Base-by-base conservation (phyloP, 2,329 filamentous ascomycete species). In the Fusarium azukiicola region DNA sequence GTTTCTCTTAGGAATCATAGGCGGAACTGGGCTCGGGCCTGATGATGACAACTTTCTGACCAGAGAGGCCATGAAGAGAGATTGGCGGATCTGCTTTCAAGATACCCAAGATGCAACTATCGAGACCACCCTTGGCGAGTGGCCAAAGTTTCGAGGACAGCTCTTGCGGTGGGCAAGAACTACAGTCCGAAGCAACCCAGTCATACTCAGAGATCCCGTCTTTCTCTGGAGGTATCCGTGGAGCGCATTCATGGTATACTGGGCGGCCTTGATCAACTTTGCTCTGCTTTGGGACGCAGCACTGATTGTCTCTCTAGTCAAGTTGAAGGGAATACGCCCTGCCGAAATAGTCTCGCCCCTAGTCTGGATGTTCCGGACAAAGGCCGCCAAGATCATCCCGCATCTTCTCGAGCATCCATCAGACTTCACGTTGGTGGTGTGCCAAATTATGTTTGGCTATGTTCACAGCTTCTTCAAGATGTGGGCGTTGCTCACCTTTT, bases 1-100 rank as follows among this genome's bases (percentile, higher is more conserved):
- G 13, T 93, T 91, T 86, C 88, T 90, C 72, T 89, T 90, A 36
- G 86, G 86, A 0, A 61, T 83, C 0, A 85, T 90, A 2, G 87
- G 81, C 7, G 74, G 76, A 2, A 23, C 85, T 2, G 88, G 88
- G 1, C 90, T 90, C 27, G 87, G 88, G 1, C 80, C 81, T 0
- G 93, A 94, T 75, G 93, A 94, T 73, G 93, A 95, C 86, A 94
- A 94, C 83, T 94, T 90, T 79, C 86, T 92, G 47, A 94, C 93
- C 0, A 87, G 93, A 16, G 92, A 89, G 75, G 87, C 90, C 10
- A 88, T 92, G 54, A 86, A 86, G 14, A 83, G 89, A 10, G 89
- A 88, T n/a, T 93, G 89, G 88, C 86, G 88, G 12, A 90, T 94
- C 73, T 87, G 88, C 61, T 90, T 94, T 67, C 93, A 95, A 81